Percentiles rank a stretch among this genome's conserved stretches.
Conservation (phyloP, 1,284 basidiomycete genomes). For the Ustilago crameri region DNA sequence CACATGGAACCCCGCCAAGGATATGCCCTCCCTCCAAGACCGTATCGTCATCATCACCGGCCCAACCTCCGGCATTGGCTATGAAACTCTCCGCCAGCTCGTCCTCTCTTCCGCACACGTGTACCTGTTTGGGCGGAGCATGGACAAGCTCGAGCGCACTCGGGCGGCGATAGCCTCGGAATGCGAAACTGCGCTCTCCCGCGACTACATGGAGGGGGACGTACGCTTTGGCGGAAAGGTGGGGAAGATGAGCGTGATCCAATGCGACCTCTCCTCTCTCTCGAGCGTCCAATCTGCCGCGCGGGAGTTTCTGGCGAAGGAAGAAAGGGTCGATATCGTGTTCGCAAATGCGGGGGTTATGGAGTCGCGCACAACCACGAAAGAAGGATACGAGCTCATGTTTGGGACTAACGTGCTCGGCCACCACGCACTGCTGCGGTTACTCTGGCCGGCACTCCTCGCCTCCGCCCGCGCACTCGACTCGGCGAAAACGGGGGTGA, state of each 20-base stretch:
- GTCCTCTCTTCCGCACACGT: slow-evolving; percentile 55
- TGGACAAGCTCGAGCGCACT: slow-evolving; percentile 11
- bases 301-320: slow-evolving; percentile 19
- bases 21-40: slow-evolving; percentile 34
- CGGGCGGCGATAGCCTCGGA: neutral
- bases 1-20: slow-evolving; percentile 18
- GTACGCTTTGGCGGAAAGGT: neutral
- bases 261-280: slow-evolving; percentile 50
- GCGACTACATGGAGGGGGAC: neutral
- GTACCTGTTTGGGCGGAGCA: slow-evolving; percentile 44
- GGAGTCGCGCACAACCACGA: slow-evolving; percentile 21
- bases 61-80: slow-evolving; percentile 60
- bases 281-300: slow-evolving; percentile 37
- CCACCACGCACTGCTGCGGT: slow-evolving; percentile 48
- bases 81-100: slow-evolving; percentile 50
- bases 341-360: slow-evolving; percentile 56
- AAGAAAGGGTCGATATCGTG: slow-evolving; percentile 47
- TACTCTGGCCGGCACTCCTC: slow-evolving; percentile 40
- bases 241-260: slow-evolving; percentile 35
- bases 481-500: slow-evolving; percentile 8
- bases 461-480: slow-evolving; percentile 7
- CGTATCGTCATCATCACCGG: slow-evolving; percentile 60
- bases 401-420: slow-evolving; percentile 54
- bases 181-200: neutral
- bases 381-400: slow-evolving; percentile 56